These are phyloP conservation scores for Coemansia sp. DNA, from an alignment of 192 early-diverging fungal genomes.

Conservation along the genomic window DNA sequence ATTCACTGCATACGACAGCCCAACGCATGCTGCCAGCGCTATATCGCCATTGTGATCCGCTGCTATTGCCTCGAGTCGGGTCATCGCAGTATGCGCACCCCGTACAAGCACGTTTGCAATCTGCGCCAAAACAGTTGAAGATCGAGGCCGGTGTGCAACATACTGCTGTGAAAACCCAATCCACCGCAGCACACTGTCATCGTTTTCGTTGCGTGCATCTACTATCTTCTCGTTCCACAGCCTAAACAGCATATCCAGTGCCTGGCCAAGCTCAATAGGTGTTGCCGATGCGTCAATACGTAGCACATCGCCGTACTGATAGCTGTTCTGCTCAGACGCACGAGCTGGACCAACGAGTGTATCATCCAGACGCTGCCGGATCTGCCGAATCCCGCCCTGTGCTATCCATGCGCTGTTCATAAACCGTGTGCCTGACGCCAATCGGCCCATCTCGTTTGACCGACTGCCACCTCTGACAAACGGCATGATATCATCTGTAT, in stretches of 20 bases:
- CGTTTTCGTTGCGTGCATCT: neutral
- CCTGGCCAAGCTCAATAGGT: constrained; percentile 35
- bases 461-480: neutral
- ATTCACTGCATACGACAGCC: constrained; percentile 20
- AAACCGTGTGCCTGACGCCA: constrained; percentile 39
- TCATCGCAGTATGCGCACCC: constrained; percentile 8
- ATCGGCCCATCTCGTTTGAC: neutral
- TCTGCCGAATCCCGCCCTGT: constrained; percentile 31
- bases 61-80: constrained; percentile 10
- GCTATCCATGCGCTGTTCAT: constrained; percentile 34
- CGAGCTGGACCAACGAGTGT: neutral
- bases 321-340: neutral
- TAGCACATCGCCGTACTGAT: constrained; percentile 29
- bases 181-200: constrained; percentile 32
- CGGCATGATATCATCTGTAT: neutral
- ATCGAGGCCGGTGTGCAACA: constrained; percentile 5
- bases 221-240: constrained; percentile 27
- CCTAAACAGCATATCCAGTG: constrained; percentile 31
- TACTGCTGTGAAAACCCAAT: constrained; percentile 35
- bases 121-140: constrained; percentile 14
- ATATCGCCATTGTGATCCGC: neutral
- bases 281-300: constrained; percentile 27
- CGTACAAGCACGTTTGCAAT: constrained; percentile 12
- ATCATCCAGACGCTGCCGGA: constrained; percentile 11
- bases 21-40: constrained; percentile 17